Conservation (phyloP, 345 rosid species). For the Euphorbia peplus region DNA sequence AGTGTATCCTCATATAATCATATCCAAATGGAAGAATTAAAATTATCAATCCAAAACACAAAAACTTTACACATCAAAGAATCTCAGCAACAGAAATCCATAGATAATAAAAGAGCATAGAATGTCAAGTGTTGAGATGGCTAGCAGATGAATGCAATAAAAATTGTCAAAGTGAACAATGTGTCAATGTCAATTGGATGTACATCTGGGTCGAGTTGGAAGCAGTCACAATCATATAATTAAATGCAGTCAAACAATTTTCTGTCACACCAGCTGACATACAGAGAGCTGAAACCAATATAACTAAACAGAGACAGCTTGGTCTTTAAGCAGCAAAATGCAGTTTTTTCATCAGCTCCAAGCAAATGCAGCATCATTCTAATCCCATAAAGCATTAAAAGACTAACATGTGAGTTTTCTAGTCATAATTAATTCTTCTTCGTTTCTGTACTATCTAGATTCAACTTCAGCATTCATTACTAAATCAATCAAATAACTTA, state of each 20-base stretch:
- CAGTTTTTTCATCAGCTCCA: not conserved
- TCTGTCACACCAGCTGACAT: not conserved
- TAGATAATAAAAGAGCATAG: not conserved
- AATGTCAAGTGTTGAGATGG: not conserved
- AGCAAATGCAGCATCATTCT: not conserved
- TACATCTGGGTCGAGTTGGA: not conserved
- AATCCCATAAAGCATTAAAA: not conserved
- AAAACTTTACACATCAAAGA: not conserved
- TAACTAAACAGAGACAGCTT: not conserved
- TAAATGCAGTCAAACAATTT: not conserved
- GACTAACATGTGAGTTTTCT: not conserved
- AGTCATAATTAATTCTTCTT: not conserved
- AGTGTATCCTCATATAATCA: too few relatives aligned
- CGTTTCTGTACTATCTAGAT: not conserved
- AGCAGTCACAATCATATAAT: not conserved
- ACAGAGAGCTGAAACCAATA: not conserved
- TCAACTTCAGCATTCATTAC: not conserved
- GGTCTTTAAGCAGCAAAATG: not conserved
- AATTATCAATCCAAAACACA: not conserved
- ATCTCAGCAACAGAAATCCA: not conserved
- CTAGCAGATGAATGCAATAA: not conserved
- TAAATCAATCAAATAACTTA: not conserved
- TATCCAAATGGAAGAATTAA: too few relatives aligned
- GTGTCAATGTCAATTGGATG: not conserved
- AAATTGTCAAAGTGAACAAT: not conserved